Evolutionary conservation across 139 green algal genomes (phyloP), one percentile per base, ranked within the genome.

Genomic region (Chlamydomonas asymmetrica): DNA sequence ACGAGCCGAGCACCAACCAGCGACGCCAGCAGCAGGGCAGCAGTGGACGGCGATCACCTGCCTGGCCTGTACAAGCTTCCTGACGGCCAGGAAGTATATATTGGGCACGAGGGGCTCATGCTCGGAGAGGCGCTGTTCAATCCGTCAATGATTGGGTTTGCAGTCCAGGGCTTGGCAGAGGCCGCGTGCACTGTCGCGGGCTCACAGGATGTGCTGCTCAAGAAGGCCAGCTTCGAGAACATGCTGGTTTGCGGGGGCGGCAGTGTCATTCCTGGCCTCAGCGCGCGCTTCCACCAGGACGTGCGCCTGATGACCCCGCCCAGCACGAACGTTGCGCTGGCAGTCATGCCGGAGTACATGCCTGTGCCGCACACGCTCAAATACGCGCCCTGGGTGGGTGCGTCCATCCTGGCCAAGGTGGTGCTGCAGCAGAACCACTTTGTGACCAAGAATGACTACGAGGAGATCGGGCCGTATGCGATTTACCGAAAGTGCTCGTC

Each of bases 401-500:
- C 92, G 18, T 91, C 93, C 5, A 88, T 98, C 25, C 78, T 98
- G 61, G 91, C 92, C 2, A 93, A 93, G 62, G 83, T 95, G 62
- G 84, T 89, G 38, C 92, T 91, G 37, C 66, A 87, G 2, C 90
- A 97, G 49, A 87, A 80, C 38, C 92, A 95, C 41, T 85, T 93
- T 39, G 80, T 97, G 31, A 91, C 80, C 27, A 97, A 97, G 66
- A 72, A 52, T 0, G 94, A 98, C 4, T 98, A 98, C 71, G 90
- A 97, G 8, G 94, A 97, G 71, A 56, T 57, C 7, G 93, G 94
- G 5, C 93, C 94, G 5, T 50, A 31, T 0, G 73, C 85, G 0
- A 75, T 97, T 18, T 92, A 97, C 73, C 84, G 71, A 32, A 94
- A 95, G 63, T 93, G 85, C 76, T 49, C 60, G 0, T 82, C n/a